Percentiles rank a stretch among this genome's conserved stretches.
Conservation (phyloP, 305 asterid genomes). For the Solanum hybrid region DNA sequence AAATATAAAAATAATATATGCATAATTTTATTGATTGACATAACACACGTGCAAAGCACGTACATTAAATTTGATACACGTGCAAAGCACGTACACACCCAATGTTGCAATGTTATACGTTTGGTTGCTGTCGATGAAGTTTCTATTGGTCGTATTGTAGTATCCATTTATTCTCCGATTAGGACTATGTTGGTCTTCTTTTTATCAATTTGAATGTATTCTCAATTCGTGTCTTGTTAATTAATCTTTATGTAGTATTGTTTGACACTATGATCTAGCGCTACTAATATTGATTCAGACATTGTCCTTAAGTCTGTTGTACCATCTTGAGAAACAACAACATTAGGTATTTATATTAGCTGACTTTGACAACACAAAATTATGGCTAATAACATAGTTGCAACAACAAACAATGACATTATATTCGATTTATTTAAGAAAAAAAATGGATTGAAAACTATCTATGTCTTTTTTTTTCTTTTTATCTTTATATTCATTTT, state of each 20-base stretch:
- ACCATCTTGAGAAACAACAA: background rate
- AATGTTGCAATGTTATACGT: background rate
- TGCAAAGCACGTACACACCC: background rate
- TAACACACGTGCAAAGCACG: background rate
- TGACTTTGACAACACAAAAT: background rate
- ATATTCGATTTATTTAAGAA: background rate
- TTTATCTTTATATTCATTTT: background rate
- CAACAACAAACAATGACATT: background rate
- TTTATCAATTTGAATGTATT: background rate
- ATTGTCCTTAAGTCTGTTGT: background rate
- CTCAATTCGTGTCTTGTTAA: background rate
- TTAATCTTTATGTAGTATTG: background rate
- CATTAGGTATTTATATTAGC: background rate
- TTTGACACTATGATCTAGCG: background rate
- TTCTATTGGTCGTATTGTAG: background rate
- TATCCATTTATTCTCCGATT: background rate
- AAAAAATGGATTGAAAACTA: background rate
- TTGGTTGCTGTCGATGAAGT: background rate
- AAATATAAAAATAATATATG: too few relatives aligned
- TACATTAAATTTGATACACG: background rate
- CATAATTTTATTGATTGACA: background rate
- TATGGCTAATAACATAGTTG: background rate
- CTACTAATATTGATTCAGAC: background rate
- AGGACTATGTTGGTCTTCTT: background rate
- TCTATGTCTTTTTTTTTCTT: too few relatives aligned